Evolutionary conservation across 805 yeast species (phyloP).

Genomic region (Yarrowia phangngaensis): DNA sequence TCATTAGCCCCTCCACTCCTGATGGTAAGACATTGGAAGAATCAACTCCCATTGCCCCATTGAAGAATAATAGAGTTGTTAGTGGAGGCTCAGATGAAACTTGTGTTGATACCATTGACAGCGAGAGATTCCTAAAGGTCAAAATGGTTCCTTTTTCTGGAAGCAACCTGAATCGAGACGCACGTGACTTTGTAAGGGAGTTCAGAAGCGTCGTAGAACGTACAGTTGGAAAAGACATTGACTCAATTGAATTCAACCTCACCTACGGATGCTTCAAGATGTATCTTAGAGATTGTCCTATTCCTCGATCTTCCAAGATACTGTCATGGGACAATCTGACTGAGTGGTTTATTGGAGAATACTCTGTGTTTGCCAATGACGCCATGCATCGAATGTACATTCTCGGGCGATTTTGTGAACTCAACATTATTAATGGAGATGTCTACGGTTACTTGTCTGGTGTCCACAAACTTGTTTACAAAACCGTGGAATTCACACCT

Average conservation of each 20-base stretch:
- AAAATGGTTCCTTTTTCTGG: neutral
- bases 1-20: neutral
- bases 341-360: conserved; percentile 2
- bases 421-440: neutral
- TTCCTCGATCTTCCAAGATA: neutral
- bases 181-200: conserved; percentile 5
- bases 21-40: neutral
- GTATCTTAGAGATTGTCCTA: neutral
- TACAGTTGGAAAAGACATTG: neutral
- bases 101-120: neutral
- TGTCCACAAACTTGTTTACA: neutral
- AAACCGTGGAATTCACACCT: neutral
- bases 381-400: neutral
- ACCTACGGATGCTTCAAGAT: neutral
- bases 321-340: neutral
- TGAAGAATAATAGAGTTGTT: neutral
- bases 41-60: no score
- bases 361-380: neutral
- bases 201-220: neutral
- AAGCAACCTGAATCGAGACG: neutral
- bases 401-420: neutral
- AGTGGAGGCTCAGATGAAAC: neutral
- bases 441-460: neutral
- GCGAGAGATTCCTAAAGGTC: neutral
- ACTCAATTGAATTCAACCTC: neutral